Percentiles rank a stretch among this genome's conserved stretches.
Conservation (phyloP, 2,329 filamentous ascomycete genomes). For the Cladophialophora exuberans region DNA sequence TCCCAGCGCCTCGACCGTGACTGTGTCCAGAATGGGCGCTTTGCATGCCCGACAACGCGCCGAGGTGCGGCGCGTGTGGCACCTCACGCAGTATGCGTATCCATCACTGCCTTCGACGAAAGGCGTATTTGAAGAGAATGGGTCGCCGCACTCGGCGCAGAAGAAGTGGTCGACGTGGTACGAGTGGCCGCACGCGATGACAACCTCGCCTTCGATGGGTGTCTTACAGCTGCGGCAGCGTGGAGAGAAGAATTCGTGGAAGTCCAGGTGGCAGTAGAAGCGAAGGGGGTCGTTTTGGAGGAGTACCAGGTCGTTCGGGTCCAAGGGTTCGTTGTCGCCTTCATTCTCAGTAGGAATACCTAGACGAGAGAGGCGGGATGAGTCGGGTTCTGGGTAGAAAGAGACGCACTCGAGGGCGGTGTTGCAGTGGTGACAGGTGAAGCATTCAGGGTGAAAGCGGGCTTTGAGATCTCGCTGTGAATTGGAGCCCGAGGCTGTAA, state of each 20-base stretch:
- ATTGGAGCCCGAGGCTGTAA: constrained; percentile 72
- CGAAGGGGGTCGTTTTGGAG: constrained; percentile 67
- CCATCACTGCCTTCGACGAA: constrained; percentile 93
- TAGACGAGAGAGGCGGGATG: constrained; percentile 70
- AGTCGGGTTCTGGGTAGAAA: constrained; percentile 88
- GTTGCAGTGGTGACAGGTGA: constrained; percentile 83
- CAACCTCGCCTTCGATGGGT: constrained; percentile 91
- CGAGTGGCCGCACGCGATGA: constrained; percentile 90
- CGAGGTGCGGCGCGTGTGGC: constrained; percentile 87
- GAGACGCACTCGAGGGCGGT: constrained; percentile 92
- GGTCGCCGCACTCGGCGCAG: constrained; percentile 95
- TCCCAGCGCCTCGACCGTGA: constrained; percentile 86
- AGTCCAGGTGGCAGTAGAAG: constrained; percentile 98
- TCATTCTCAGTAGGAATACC: constrained; percentile 2
- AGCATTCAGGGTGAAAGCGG: constrained; percentile 92
- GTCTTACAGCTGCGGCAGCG: constrained; percentile 96
- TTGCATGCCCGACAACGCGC: constrained; percentile 87
- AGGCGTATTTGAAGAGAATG: constrained; percentile 66
- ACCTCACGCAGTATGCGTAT: constrained; percentile 94
- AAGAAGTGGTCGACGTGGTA: constrained; percentile 99
- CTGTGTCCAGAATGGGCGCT: constrained; percentile 81
- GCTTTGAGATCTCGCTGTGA: constrained; percentile 26
- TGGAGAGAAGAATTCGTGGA: constrained; percentile 91
- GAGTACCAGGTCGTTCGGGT: background rate
- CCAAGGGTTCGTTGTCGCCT: background rate